phyloP scores from a whole-genome alignment of 2,329 filamentous ascomycete species.

The Decorospora gaudefroyi region DNA sequence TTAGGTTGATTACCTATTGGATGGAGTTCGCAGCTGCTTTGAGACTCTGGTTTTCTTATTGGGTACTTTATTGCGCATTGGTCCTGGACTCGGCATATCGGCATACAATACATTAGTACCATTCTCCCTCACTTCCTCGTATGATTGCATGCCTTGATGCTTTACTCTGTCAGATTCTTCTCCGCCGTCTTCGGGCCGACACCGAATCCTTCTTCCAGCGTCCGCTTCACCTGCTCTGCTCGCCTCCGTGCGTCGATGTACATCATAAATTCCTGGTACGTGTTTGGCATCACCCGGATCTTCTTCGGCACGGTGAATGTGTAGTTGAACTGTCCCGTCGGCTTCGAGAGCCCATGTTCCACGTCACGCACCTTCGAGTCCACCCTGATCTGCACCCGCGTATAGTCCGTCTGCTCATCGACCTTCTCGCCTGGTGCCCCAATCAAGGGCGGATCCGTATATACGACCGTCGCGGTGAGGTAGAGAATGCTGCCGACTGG shows the following conservation, averaged over 20 bases:
- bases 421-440: slow-evolving; percentile 44
- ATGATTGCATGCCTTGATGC: no score
- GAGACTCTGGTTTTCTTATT: neutral
- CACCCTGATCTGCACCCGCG: slow-evolving; percentile 70
- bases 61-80: neutral
- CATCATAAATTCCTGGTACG: slow-evolving; percentile 67
- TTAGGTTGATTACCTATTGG: neutral
- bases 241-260: slow-evolving; percentile 65
- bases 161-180: neutral
- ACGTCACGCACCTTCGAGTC: slow-evolving; percentile 74
- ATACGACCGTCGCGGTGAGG: slow-evolving; percentile 71
- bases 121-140: no score
- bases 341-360: slow-evolving; percentile 68
- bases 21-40: slow-evolving; percentile 1
- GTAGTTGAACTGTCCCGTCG: slow-evolving; percentile 77
- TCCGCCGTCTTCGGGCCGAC: slow-evolving; percentile 36
- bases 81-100: neutral
- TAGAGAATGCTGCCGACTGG: slow-evolving; percentile 76
- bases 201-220: slow-evolving; percentile 34
- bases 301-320: slow-evolving; percentile 69
- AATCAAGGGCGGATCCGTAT: slow-evolving; percentile 66
- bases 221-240: slow-evolving; percentile 55
- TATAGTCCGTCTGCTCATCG: slow-evolving; percentile 52
- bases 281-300: slow-evolving; percentile 67
- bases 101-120: no score